Evolutionary conservation across 768 basidiomycete species (phyloP).

Genomic region (Jaapia argillacea): DNA sequence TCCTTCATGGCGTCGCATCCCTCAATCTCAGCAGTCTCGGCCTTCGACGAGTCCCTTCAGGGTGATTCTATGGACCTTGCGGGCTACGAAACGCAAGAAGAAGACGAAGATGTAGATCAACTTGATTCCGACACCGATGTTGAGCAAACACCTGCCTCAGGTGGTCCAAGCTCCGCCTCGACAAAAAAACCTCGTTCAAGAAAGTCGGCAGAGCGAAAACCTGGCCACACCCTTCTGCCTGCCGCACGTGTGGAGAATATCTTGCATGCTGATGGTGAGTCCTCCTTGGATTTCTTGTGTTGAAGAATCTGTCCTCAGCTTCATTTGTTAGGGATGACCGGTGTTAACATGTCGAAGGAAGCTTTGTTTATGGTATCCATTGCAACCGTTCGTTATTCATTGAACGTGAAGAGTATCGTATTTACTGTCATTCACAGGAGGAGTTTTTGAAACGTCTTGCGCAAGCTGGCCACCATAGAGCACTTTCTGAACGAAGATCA

Average conservation of each 20-base stretch:
- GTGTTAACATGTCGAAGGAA: slow-evolving; percentile 62
- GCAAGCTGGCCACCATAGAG: slow-evolving; percentile 59
- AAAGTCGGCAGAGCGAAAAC: slow-evolving; percentile 24
- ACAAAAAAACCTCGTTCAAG: slow-evolving; percentile 21
- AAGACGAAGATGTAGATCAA: slow-evolving; percentile 32
- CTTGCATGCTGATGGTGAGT: slow-evolving; percentile 66
- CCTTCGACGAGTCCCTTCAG: too few relatives aligned
- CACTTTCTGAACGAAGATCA: slow-evolving; percentile 45
- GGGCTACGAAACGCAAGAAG: slow-evolving; percentile 7
- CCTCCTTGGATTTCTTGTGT: too few relatives aligned
- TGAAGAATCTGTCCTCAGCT: too few relatives aligned
- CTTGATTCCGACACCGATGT: slow-evolving; percentile 48
- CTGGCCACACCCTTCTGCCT: slow-evolving; percentile 63
- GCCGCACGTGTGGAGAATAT: slow-evolving; percentile 63
- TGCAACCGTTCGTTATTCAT: slow-evolving; percentile 50
- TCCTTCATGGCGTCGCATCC: too few relatives aligned
- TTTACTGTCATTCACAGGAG: slow-evolving; percentile 39
- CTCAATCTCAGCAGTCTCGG: too few relatives aligned
- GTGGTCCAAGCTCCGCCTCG: slow-evolving; percentile 5
- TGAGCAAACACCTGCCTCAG: slow-evolving; percentile 13
- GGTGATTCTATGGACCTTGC: too few relatives aligned
- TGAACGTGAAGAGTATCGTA: slow-evolving; percentile 1
- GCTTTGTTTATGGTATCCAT: slow-evolving; percentile 64
- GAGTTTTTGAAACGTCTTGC: slow-evolving; percentile 75
- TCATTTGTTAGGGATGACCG: slow-evolving; percentile 43